A percentile compares a stretch with the other conserved stretches of the same genome.
These are phyloP conservation scores for Fusarium odoratissimum DNA, from an alignment of 2,329 filamentous ascomycete species.

Conservation along the genomic window DNA sequence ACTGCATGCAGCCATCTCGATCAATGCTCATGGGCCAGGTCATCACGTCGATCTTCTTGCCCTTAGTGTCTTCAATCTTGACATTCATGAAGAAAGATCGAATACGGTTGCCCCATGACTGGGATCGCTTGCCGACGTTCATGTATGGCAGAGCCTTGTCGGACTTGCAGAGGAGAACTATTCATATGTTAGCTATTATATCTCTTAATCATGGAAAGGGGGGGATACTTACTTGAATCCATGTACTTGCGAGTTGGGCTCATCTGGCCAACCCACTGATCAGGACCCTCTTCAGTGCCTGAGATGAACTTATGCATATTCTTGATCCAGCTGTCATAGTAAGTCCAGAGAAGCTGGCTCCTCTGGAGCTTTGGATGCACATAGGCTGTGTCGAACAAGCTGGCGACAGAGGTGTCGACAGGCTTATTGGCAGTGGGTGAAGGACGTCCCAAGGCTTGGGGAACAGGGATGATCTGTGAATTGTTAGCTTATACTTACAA, in stretches of 20 bases:
- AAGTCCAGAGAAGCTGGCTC: constrained; percentile 56
- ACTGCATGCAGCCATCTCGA: constrained; percentile 51
- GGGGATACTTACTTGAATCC: constrained; percentile 47
- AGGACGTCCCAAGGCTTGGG: constrained; percentile 17
- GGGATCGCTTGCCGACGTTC: constrained; percentile 50
- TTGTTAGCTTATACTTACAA: background rate
- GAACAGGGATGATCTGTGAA: constrained; percentile 44
- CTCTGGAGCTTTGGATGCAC: constrained; percentile 59
- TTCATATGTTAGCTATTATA: background rate
- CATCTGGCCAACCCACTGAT: constrained; percentile 62
- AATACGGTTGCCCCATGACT: constrained; percentile 49
- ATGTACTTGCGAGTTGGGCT: constrained; percentile 51
- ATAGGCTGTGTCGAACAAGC: constrained; percentile 64
- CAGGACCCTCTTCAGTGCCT: constrained; percentile 58
- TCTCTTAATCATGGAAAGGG: background rate
- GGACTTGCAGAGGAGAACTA: constrained; percentile 60
- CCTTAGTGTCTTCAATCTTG: constrained; percentile 52
- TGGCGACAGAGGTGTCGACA: constrained; percentile 59
- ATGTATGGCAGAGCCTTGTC: constrained; percentile 58
- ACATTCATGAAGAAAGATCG: constrained; percentile 55
- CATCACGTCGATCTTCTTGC: constrained; percentile 56
- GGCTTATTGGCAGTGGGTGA: constrained; percentile 53
- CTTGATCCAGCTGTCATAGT: constrained; percentile 60
- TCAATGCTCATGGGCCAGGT: constrained; percentile 57
- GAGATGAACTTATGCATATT: constrained; percentile 57